Base-by-base conservation (phyloP, 306 rosid species). In the Alnus rubra region DNA sequence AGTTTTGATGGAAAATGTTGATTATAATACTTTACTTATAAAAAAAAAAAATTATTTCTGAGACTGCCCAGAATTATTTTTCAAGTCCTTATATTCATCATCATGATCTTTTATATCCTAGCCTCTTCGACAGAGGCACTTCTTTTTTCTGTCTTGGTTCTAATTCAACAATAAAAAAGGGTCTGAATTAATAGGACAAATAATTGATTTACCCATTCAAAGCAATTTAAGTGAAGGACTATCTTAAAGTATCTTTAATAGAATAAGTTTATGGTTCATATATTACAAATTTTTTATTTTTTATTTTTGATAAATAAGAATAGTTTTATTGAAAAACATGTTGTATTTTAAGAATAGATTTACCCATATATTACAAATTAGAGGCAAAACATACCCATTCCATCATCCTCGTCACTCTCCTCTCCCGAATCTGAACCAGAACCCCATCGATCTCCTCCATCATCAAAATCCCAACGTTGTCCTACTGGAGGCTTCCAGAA, bases 401-500 rank as follows among this genome's bases (percentile, higher is more conserved):
- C 82, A 80, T 88, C 81, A 55, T 56, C 85, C 19, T 82, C 87
- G 14, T 85, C 93, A 80, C 76, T 81, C 79, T 88, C 91, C 53
- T 79, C 82, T 74, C 79, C 96, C 8, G 87, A 92, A 70, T 88
- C 94, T 11, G 90, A 82, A 74, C 73, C 89, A 1, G 97, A 91
- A 74, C 82, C 88, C 98, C 98, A 95, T 81, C 97, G 82, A 75
- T 89, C 92, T 45, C 91, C 88, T 39, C 98, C 92, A 28, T 88
- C 88, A 65, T 95, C 98, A 50, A 83, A 78, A 79, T 92, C 98
- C 98, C 98, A 91, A 9, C 98, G 93, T n/a, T 85, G 90, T 52
- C 97, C 98, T 51, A 33, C 82, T 11, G 93, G 92, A 81, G 98
- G 98, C 85, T 85, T 84, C 98, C 98, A 94, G 74, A 94, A 89